Evolutionary conservation across 1,284 basidiomycete species (phyloP), one percentile per base, ranked within the genome.

Genomic region (Boletus subluridellus): DNA sequence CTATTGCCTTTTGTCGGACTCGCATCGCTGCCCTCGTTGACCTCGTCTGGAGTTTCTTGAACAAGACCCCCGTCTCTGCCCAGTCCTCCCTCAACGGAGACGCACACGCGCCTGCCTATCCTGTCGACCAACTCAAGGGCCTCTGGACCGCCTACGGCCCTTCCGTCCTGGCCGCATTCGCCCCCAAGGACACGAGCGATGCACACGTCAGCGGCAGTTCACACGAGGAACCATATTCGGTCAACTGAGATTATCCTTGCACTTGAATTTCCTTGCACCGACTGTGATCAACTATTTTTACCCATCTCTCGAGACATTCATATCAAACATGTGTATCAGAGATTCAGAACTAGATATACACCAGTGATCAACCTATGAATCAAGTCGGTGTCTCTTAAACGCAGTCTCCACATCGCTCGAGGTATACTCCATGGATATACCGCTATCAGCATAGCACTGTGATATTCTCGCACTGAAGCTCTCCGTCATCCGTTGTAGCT

Each of bases 371-470:
- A n/a, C 24, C 69, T 75, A 83, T 55, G 74, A 74, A 47, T 75
- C 77, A 48, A 82, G 74, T 50, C 82, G 77, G 68, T 90, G 87
- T 52, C 82, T 79, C 71, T 81, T 86, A 74, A 94, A 95, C 0
- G 86, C 84, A 15, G 77, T 76, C 69, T 94, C 90, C 3, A 95
- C 85, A 61, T 96, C 94, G 24, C 75, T 76, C n/a, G 78, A 72
- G 10, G 82, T 82, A 66, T 90, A 95, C 66, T 96, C 93, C 56
- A 95, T 73, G 4, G 80, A 73, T 21, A 90, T 75, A 2, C 87
- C 86, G 48, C 80, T 82, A 49, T 90, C 90, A 38, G 77, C 78
- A 72, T 95, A 96, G 69, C 92, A 92, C 70, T 89, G 86, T 11
- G 78, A 74, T 59, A 96, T 89, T 58, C 86, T 78, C 64, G 81